Conservation (phyloP, 805 yeast species). For the Monosporozyma solicola region DNA sequence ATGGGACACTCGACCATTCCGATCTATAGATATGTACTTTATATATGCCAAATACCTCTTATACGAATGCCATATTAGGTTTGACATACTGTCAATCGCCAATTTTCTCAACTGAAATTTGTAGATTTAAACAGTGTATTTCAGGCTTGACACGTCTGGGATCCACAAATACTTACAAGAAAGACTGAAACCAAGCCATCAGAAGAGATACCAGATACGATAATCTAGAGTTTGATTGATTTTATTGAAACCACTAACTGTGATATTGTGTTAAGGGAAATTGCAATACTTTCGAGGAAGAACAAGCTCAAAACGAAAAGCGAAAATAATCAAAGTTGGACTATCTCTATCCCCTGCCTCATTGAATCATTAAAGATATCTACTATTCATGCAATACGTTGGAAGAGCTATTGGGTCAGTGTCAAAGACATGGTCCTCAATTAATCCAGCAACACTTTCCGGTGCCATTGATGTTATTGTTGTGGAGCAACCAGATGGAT, state of each 20-base stretch:
- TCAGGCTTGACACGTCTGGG: neutral
- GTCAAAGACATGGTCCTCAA: slow-evolving; percentile 93
- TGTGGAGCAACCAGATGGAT: slow-evolving; percentile 74
- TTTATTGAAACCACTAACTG: neutral
- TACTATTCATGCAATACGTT: slow-evolving; percentile 73
- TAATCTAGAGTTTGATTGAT: neutral
- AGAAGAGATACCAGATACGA: neutral
- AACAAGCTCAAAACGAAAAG: neutral
- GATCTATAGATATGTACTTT: neutral
- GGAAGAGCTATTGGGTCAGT: slow-evolving; percentile 93
- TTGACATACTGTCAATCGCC: neutral
- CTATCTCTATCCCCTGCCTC: neutral
- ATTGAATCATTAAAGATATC: neutral
- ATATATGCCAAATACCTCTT: neutral
- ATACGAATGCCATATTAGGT: neutral
- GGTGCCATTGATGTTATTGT: slow-evolving; percentile 98
- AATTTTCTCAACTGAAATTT: neutral
- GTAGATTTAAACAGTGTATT: neutral
- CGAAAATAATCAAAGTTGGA: neutral
- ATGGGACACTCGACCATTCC: neutral
- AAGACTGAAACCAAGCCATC: neutral
- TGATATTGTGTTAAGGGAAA: neutral
- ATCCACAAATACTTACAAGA: neutral
- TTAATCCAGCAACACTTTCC: slow-evolving; percentile 90
- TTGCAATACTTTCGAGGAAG: neutral